Evolutionary conservation across 257 asterid species (phyloP).

Genomic region (Apocynum venetum): DNA sequence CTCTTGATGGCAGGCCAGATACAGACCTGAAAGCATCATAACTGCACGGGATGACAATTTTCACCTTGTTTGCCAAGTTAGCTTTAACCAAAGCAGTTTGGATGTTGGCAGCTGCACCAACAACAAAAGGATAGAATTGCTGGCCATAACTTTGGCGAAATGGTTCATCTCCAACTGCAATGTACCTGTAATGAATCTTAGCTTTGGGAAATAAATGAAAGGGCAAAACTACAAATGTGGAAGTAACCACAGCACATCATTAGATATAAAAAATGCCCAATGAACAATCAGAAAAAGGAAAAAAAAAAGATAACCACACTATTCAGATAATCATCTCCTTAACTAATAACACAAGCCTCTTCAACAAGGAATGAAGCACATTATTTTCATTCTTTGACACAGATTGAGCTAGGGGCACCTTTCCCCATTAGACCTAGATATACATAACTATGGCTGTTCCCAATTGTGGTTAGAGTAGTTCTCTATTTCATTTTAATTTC

Average conservation of each 20-base stretch:
- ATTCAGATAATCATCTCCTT: neutral
- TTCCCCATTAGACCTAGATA: neutral
- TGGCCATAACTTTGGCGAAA: slow-evolving; percentile 61
- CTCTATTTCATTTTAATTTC: neutral
- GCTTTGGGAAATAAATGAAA: slow-evolving; percentile 8
- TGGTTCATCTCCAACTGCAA: slow-evolving; percentile 80
- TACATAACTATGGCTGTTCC: neutral
- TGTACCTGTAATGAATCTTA: slow-evolving; percentile 39
- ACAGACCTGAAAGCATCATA: slow-evolving; percentile 55
- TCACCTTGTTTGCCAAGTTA: slow-evolving; percentile 53
- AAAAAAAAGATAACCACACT: neutral
- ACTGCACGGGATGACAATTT: slow-evolving; percentile 71
- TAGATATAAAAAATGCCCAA: neutral
- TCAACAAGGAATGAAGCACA: neutral
- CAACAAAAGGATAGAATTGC: slow-evolving; percentile 64
- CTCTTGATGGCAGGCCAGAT: slow-evolving; percentile 51
- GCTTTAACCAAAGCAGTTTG: slow-evolving; percentile 61
- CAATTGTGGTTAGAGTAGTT: neutral
- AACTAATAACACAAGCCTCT: neutral
- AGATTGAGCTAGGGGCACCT: neutral
- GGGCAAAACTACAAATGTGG: neutral
- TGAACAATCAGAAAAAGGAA: neutral
- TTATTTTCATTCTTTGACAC: neutral
- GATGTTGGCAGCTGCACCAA: slow-evolving; percentile 76
- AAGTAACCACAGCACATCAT: neutral